phyloP scores from a whole-genome alignment of 805 yeast genomes.

The Wickerhamiella brachini region DNA sequence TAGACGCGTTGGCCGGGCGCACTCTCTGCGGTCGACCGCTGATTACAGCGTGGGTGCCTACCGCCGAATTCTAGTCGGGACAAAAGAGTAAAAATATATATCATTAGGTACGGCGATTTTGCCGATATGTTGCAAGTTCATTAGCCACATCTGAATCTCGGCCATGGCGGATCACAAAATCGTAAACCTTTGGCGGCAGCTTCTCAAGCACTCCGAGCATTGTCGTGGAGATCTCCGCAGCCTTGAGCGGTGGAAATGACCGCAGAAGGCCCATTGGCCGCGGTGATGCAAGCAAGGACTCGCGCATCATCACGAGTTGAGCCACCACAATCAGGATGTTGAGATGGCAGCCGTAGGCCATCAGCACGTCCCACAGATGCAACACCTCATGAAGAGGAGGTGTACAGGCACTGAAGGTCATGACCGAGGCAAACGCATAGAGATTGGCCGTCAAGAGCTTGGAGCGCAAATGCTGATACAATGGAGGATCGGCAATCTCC shows the following conservation, averaged over 20 bases:
- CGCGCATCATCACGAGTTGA: conserved; percentile 58
- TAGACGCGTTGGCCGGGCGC: conserved; percentile 43
- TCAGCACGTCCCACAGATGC: conserved; percentile 76
- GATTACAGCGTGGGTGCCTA: not conserved
- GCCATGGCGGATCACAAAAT: conserved; percentile 48
- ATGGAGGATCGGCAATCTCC: conserved; percentile 56
- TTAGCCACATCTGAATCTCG: conserved; percentile 29
- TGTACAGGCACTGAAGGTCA: conserved; percentile 79
- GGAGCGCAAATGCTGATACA: conserved; percentile 43
- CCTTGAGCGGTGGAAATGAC: conserved; percentile 57
- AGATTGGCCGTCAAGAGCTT: conserved; percentile 69
- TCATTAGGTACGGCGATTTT: not conserved
- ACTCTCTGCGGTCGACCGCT: conserved; percentile 1
- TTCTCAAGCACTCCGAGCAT: conserved; percentile 69
- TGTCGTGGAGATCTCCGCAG: conserved; percentile 60
- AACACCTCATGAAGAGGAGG: conserved; percentile 68
- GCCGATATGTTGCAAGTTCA: conserved; percentile 8
- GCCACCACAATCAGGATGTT: conserved; percentile 76
- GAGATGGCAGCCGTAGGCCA: conserved; percentile 85
- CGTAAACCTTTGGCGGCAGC: conserved; percentile 54
- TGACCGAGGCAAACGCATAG: conserved; percentile 58
- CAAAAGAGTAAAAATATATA: not conserved
- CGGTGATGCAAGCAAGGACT: conserved; percentile 39
- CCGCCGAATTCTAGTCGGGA: not conserved
- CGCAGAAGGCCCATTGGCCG: conserved; percentile 67